Evolutionary conservation across 2,329 filamentous ascomycete species (phyloP), one percentile per base, ranked within the genome.

Genomic region (Calonectria ilicicola): DNA sequence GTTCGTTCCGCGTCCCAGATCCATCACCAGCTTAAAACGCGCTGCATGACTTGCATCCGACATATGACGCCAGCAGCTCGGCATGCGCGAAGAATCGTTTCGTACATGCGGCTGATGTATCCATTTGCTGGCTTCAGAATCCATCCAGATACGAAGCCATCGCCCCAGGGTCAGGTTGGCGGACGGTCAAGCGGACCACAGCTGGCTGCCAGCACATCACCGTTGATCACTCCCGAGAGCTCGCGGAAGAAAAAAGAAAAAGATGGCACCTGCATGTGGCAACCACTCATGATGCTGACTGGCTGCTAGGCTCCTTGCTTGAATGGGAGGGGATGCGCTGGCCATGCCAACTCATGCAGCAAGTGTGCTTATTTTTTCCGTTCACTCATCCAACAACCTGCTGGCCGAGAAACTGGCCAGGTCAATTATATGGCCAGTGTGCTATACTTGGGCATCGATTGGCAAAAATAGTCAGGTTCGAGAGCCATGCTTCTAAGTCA

Each of bases 331-430:
- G 69, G 76, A 80, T 80, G 78, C 78, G 78, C 70, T 80, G 78
- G 76, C 78, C 72, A 75, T 80, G 77, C 78, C 78, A 80, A 75
- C 78, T 74, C 78, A 79, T 66, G 70, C 72, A 65, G 69, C 64
- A 40, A 65, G 69, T 42, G 56, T 58, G 66, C 66, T 68, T 68
- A 62, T 62, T 68, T 42, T n/a, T 58, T 47, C 51, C 60, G 17
- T 44, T 67, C 44, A 27, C 38, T 67, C 47, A 53, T 46, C 49
- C 62, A 53, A 70, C 67, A 42, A 79, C 53, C 71, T 51, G 38
- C 27, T 19, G 38, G 46, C 38, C 29, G 26, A 14, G 2, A 64
- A 44, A 26, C 44, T 15, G 23, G 58, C 21, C 40, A 44, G 23
- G 21, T 65, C 53, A 60, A 60, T 26, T 40, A 79, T 78, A 79